These are phyloP conservation scores for Oryza rufipogon DNA, from an alignment of 176 grass and related monocot genomes.

Conservation along the genomic window DNA sequence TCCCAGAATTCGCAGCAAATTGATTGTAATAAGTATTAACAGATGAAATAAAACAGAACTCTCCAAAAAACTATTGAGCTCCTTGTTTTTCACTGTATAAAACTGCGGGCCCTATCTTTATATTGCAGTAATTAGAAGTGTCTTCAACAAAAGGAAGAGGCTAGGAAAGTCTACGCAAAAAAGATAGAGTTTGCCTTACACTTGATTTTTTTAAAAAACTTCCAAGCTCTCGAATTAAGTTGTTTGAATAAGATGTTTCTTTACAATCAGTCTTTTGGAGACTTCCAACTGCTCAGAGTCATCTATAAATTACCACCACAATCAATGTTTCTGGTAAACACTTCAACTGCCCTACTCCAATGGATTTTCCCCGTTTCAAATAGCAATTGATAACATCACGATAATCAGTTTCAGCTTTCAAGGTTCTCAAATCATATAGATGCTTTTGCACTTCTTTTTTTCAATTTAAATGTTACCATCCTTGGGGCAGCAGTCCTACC, in stretches of 20 bases:
- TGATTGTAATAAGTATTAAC: neutral
- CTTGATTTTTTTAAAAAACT: neutral
- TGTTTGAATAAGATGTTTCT: neutral
- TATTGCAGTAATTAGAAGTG: neutral
- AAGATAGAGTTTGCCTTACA: neutral
- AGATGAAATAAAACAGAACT: neutral
- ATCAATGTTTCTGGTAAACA: neutral
- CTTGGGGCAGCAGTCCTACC: neutral
- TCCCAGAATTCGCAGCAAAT: neutral
- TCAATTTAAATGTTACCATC: slow-evolving; percentile 25
- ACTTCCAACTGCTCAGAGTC: neutral
- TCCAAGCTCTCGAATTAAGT: neutral
- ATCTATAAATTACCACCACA: neutral
- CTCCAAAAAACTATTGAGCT: neutral
- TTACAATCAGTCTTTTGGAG: neutral
- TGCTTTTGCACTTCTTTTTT: neutral
- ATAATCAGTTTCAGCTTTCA: neutral
- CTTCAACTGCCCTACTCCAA: slow-evolving; percentile 7
- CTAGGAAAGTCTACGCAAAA: neutral
- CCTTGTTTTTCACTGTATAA: neutral
- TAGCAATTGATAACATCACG: slow-evolving; percentile 15
- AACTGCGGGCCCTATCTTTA: neutral
- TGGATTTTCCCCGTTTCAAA: neutral
- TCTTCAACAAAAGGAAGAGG: neutral
- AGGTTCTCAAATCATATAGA: slow-evolving; percentile 3